These are phyloP conservation scores for Aspergillus ostianus DNA, from an alignment of 495 filamentous ascomycete genomes.

Conservation along the genomic window DNA sequence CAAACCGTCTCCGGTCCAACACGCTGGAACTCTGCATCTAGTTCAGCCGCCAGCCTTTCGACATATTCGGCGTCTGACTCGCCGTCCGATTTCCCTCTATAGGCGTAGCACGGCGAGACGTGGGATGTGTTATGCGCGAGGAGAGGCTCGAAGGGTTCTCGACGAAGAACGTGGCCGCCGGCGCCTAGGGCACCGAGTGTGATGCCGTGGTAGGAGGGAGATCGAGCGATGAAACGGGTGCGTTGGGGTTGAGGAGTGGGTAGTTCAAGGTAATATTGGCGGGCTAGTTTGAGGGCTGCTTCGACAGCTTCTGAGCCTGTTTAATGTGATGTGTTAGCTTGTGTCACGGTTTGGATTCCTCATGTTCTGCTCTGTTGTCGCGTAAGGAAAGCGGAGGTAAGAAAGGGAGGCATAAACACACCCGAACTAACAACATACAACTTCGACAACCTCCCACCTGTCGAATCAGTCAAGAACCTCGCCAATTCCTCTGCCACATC, in stretches of 20 bases:
- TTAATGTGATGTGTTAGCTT: neutral
- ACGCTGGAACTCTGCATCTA: conserved; percentile 71
- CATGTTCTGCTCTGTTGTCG: neutral
- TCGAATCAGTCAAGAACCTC: conserved; percentile 42
- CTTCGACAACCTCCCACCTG: conserved; percentile 44
- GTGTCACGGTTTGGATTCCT: neutral
- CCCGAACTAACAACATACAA: conserved; percentile 56
- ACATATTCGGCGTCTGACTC: conserved; percentile 55
- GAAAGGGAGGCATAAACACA: conserved; percentile 24
- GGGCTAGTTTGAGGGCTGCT: conserved; percentile 61
- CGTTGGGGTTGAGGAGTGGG: conserved; percentile 45
- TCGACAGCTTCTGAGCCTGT: conserved; percentile 71
- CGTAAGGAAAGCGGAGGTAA: neutral
- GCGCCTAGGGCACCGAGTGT: conserved; percentile 66
- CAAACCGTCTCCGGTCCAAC: conserved; percentile 70
- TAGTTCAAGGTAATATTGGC: conserved; percentile 61
- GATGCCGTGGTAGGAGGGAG: conserved; percentile 73
- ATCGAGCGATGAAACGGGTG: conserved; percentile 62
- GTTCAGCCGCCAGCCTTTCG: conserved; percentile 58
- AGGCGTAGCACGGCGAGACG: conserved; percentile 70
- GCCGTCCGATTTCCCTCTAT: conserved; percentile 49
- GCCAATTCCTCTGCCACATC: conserved; percentile 47
- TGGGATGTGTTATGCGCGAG: conserved; percentile 58
- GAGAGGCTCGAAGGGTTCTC: conserved; percentile 65
- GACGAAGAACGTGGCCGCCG: conserved; percentile 61